phyloP scores from a whole-genome alignment of 2,329 filamentous ascomycete genomes.

The Graphiopsis chlorocephala region DNA sequence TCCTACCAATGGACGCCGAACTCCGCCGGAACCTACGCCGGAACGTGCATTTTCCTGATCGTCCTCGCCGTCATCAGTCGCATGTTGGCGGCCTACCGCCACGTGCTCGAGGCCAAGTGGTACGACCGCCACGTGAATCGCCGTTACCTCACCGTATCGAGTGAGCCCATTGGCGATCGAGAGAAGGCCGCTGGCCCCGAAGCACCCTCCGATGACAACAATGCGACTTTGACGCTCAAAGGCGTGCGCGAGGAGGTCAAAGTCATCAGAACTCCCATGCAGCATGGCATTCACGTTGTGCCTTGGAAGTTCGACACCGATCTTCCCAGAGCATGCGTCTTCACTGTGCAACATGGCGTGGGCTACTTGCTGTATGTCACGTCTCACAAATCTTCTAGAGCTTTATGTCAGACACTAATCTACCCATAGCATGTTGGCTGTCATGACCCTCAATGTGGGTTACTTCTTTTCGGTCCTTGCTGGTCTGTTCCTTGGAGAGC shows the following conservation, averaged over 20 bases:
- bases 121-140: constrained; percentile 68
- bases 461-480: constrained; percentile 79
- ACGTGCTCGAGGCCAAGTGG: constrained; percentile 64
- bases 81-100: constrained; percentile 67
- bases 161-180: constrained; percentile 53
- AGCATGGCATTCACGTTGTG: constrained; percentile 49
- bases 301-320: constrained; percentile 84
- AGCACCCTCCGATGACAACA: constrained; percentile 54
- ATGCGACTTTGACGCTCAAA: constrained; percentile 66
- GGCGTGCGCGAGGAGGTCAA: constrained; percentile 78
- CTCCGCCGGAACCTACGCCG: constrained; percentile 71
- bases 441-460: constrained; percentile 88
- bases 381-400: not conserved
- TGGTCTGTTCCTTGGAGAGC: constrained; percentile 77
- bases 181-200: constrained; percentile 22
- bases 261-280: constrained; percentile 59
- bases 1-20: constrained; percentile 71
- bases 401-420: constrained; percentile 20
- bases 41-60: constrained; percentile 88
- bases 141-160: constrained; percentile 72
- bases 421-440: constrained; percentile 72
- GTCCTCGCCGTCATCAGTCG: constrained; percentile 69
- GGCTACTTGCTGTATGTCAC: constrained; percentile 78
- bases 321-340: constrained; percentile 67
- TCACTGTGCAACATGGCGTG: constrained; percentile 70